Evolutionary conservation across 1,284 basidiomycete genomes (phyloP).

Genomic region (Apiotrichum sp.): DNA sequence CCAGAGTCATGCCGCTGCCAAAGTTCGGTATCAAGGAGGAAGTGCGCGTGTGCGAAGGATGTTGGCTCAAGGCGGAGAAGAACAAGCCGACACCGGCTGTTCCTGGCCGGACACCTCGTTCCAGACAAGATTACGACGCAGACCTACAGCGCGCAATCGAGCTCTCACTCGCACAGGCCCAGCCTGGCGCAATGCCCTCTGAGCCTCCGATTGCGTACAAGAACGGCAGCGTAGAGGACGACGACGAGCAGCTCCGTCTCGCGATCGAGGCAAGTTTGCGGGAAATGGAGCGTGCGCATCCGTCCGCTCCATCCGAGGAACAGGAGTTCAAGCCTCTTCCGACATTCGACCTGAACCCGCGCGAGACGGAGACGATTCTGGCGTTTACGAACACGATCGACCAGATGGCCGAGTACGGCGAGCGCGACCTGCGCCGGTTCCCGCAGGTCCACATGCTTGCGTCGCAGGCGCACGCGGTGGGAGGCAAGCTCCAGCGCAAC

Average conservation of each 20-base stretch:
- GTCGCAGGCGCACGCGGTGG: conserved; percentile 71
- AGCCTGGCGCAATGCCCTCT: conserved; percentile 49
- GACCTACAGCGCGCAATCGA: conserved; percentile 92
- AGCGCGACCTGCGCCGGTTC: conserved; percentile 67
- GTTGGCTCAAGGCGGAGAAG: conserved; percentile 62
- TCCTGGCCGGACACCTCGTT: conserved; percentile 36
- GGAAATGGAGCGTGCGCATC: conserved; percentile 70
- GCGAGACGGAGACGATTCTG: conserved; percentile 75
- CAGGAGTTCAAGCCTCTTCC: conserved; percentile 53
- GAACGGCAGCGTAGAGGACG: conserved; percentile 59
- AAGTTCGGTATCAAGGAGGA: conserved; percentile 91
- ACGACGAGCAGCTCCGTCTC: conserved; percentile 85
- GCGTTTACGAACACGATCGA: conserved; percentile 85
- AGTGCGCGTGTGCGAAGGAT: conserved; percentile 91
- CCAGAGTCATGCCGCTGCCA: conserved; percentile 75
- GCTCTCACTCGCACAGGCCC: conserved; percentile 76
- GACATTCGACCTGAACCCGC: conserved; percentile 67
- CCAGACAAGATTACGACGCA: conserved; percentile 60
- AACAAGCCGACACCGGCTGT: conserved; percentile 33
- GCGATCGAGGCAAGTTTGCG: conserved; percentile 92
- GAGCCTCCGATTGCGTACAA: conserved; percentile 60
- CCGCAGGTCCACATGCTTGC: conserved; percentile 76
- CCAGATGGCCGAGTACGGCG: conserved; percentile 71
- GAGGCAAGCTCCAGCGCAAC: conserved; percentile 77
- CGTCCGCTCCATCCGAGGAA: conserved; percentile 67